Percentiles rank a stretch among this genome's conserved stretches.
phyloP scores from a whole-genome alignment of 2,329 filamentous ascomycete species.

The Talaromyces sp. region DNA sequence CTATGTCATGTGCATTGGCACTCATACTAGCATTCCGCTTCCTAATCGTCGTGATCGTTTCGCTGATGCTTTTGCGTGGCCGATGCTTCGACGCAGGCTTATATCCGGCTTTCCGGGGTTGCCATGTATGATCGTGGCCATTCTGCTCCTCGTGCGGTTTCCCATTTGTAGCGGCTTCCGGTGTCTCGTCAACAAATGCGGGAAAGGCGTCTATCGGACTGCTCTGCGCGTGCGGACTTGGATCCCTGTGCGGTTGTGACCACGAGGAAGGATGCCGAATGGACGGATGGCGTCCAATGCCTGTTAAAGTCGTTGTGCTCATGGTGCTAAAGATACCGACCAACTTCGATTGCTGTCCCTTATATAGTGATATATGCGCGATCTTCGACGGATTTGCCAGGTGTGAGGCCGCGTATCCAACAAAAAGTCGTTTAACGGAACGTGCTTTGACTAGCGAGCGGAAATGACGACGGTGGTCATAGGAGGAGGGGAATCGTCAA shows the following conservation, averaged over 20 bases:
- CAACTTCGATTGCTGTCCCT: neutral
- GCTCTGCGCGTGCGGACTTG: conserved; percentile 33
- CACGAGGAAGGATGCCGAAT: conserved; percentile 36
- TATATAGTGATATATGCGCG: neutral
- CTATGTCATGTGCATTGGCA: conserved; percentile 90
- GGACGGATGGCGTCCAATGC: conserved; percentile 41
- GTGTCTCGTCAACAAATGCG: conserved; percentile 40
- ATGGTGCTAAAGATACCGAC: conserved; percentile 24
- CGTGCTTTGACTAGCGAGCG: neutral
- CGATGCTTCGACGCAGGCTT: conserved; percentile 52
- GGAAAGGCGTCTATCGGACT: conserved; percentile 46
- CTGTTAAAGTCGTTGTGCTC: conserved; percentile 43
- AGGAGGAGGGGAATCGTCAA: neutral
- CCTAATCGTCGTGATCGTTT: conserved; percentile 82
- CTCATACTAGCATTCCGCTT: conserved; percentile 80
- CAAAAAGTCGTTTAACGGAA: conserved; percentile 1
- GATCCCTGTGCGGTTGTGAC: conserved; percentile 31
- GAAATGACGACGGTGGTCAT: conserved; percentile 12
- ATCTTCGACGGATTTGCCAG: neutral
- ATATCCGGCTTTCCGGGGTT: conserved; percentile 56
- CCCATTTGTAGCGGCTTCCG: conserved; percentile 26
- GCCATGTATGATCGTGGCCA: conserved; percentile 57
- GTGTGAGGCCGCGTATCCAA: neutral
- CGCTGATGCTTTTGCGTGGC: conserved; percentile 81
- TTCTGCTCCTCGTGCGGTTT: conserved; percentile 31